Base-by-base conservation (phyloP, 2,329 filamentous ascomycete genomes). In the Aspergillus brunneoviolaceus region DNA sequence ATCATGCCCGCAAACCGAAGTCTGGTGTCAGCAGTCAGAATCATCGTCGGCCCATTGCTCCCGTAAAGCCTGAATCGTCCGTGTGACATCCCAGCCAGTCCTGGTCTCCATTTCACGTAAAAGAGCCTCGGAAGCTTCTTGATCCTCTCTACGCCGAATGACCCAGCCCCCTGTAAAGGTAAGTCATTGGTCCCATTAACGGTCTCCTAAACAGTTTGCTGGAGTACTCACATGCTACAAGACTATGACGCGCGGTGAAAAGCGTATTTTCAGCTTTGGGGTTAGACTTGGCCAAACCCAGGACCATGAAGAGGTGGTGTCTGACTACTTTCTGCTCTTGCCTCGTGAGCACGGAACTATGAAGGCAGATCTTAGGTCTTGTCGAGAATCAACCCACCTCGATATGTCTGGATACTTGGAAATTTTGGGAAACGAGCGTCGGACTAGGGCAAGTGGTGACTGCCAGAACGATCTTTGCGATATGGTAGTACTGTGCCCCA, bases 401-500 rank as follows among this genome's bases (percentile, higher is more conserved):
- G n/a, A 62, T 63, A 25, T 54, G 49, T 35, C 69, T 63, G 23
- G 68, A 69, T 10, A 66, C 57, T 14, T 54, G 64, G 29, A 71
- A 52, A 16, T 31, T 66, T 5, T 69, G 64, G 51, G 70, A 67
- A 31, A 61, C 55, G 10, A 60, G 62, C 11, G 49, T 54, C 3
- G 59, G 42, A 16, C 10, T 61, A 2, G 64, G 53, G 19, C 57
- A 55, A 51, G 60, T 54, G 4, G 67, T 64, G 33, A 70, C 56
- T n/a, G 63, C 64, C 10, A 70, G 59, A 5, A 74, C 65, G 29
- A 73, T 70, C 51, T 72, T 72, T 14, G 72, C 70, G 25, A 73
- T 67, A 51, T 76, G 69, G 47, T 71, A 76, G 57, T 75, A 75
- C 57, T 75, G 73, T 7, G 74, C 49, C 10, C 74, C 73, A 50